These are phyloP conservation scores for Lentithecium fluviatile DNA, from an alignment of 495 filamentous ascomycete species.

Conservation along the genomic window DNA sequence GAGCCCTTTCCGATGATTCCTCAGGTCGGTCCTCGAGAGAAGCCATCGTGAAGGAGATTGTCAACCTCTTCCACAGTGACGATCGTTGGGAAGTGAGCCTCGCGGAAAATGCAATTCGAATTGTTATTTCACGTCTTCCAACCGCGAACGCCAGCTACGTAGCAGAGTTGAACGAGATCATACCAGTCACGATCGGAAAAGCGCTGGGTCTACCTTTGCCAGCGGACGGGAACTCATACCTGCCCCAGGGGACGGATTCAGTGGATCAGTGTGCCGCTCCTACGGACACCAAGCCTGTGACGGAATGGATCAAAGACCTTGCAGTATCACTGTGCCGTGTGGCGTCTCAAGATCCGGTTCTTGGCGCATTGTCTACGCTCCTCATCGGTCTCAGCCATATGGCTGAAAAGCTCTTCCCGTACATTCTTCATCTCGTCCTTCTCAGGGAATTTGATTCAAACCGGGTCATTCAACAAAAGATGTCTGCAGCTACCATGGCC, in stretches of 20 bases:
- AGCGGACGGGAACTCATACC: not conserved
- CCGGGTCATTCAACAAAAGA: constrained; percentile 47
- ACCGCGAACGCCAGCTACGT: constrained; percentile 9
- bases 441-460: constrained; percentile 55
- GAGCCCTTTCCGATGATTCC: constrained; percentile 1
- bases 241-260: not conserved
- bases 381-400: constrained; percentile 31
- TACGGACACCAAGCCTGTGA: constrained; percentile 5
- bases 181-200: constrained; percentile 22
- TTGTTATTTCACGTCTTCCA: constrained; percentile 60
- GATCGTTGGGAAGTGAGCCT: constrained; percentile 65
- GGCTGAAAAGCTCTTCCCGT: constrained; percentile 38
- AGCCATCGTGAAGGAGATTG: constrained; percentile 63
- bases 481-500: constrained; percentile 51
- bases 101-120: constrained; percentile 73
- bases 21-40: constrained; percentile 22
- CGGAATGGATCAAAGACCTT: constrained; percentile 64
- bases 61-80: constrained; percentile 63
- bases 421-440: constrained; percentile 69
- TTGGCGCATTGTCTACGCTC: constrained; percentile 31
- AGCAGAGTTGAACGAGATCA: constrained; percentile 26
- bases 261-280: constrained; percentile 17
- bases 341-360: constrained; percentile 60
- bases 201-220: constrained; percentile 22
- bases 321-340: constrained; percentile 60